Evolutionary conservation across 2,329 filamentous ascomycete species (phyloP).

Genomic region (Didymella exigua): DNA sequence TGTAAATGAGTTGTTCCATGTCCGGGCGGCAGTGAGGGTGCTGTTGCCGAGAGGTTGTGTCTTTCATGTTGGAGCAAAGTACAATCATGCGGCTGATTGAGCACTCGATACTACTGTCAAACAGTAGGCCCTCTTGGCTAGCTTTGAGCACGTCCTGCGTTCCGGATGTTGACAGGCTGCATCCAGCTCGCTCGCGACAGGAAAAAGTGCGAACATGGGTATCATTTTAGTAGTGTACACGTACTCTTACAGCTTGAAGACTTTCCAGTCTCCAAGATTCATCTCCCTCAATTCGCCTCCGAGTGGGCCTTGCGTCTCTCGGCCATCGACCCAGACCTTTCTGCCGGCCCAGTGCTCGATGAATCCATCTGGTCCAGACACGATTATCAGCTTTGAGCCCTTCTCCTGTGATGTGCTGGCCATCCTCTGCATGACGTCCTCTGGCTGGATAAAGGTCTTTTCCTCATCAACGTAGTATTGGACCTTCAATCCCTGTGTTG

Average conservation of each 20-base stretch:
- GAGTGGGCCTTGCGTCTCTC: slow-evolving; percentile 75
- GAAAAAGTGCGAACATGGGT: slow-evolving; percentile 2
- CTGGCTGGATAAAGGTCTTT: slow-evolving; percentile 63
- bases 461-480: slow-evolving; percentile 86
- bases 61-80: neutral
- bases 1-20: neutral
- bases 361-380: slow-evolving; percentile 92
- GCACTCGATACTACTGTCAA: neutral
- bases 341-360: slow-evolving; percentile 78
- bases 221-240: slow-evolving; percentile 17
- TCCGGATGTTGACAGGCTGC: neutral
- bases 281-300: slow-evolving; percentile 70
- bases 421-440: slow-evolving; percentile 42
- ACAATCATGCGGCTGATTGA: neutral
- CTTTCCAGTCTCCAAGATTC: slow-evolving; percentile 61
- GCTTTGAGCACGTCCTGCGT: neutral
- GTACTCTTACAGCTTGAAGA: slow-evolving; percentile 60
- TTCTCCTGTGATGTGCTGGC: slow-evolving; percentile 29
- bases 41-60: neutral
- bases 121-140: neutral
- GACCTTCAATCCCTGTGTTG: slow-evolving; percentile 53
- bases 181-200: neutral
- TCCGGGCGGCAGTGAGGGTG: neutral
- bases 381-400: slow-evolving; percentile 72
- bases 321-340: slow-evolving; percentile 75